Evolutionary conservation across 805 yeast species (phyloP).

Genomic region (Wickerhamomyces kurtzmanii): DNA sequence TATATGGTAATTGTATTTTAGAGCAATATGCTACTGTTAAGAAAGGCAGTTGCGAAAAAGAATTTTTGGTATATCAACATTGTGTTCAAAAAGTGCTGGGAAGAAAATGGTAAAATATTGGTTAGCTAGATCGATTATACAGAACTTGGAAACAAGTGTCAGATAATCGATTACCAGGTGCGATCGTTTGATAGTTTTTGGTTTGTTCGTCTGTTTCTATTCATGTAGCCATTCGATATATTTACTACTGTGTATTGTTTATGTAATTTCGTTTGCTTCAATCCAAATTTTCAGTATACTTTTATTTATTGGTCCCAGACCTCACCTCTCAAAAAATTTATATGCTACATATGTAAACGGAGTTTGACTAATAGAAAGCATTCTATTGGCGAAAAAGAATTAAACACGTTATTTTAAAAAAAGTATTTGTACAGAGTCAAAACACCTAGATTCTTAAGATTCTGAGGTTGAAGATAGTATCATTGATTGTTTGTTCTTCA

Average conservation of each 20-base stretch:
- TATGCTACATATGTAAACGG: no score
- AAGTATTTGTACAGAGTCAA: not conserved
- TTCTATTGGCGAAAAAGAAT: not conserved
- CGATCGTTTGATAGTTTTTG: no score
- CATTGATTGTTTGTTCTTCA: slow-evolving; percentile 81
- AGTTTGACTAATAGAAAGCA: no score
- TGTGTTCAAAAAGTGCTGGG: slow-evolving; percentile 35
- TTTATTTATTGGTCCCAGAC: not conserved
- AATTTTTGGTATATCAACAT: slow-evolving; percentile 36
- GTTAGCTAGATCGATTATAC: not conserved
- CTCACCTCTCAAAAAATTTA: no score
- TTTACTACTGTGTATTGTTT: not conserved
- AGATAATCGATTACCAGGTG: no score
- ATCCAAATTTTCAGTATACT: not conserved
- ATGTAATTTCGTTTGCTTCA: not conserved
- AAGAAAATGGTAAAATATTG: slow-evolving; percentile 13
- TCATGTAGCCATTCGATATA: not conserved
- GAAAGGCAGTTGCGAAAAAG: slow-evolving; percentile 41
- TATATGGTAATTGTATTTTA: slow-evolving; percentile 48
- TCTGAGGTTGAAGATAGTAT: slow-evolving; percentile 69
- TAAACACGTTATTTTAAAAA: no score
- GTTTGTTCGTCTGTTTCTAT: no score
- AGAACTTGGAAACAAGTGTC: no score
- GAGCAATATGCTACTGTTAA: slow-evolving; percentile 37
- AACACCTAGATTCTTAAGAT: slow-evolving; percentile 49